Evolutionary conservation across 2,329 filamentous ascomycete genomes (phyloP), one percentile per base, ranked within the genome.

Genomic region (Cercospora nicotianae): DNA sequence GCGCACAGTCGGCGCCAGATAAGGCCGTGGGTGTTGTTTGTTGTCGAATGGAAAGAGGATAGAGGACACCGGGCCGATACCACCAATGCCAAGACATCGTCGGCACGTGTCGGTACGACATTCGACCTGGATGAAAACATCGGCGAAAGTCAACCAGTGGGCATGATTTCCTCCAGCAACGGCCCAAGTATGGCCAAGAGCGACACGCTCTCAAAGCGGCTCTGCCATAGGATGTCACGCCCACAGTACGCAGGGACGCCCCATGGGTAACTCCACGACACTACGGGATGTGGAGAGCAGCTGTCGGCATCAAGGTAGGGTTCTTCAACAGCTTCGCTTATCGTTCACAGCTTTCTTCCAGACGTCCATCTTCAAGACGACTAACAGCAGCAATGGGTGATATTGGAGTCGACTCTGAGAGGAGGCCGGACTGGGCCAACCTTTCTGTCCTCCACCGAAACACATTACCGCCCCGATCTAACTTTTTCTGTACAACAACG

Each of bases 351-450:
- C 33, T 30, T 20, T 62, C 20, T 30, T 20, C 16, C 60, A 3
- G 20, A 16, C 53, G 30, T 13, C 33, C 7, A 31, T 18, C 13
- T 20, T 8, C 12, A 5, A 28, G 12, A 13, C 16, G 12, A 53
- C 48, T 18, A 42, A 12, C 48, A 39, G 30, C 51, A 39, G 28
- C 6, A 33, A 69, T 71, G 69, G 65, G 63, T 16, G 67, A 64
- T 39, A 53, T 67, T 55, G 59, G 64, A 26, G 62, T 39, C 23
- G 39, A 60, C 1, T 9, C 31, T 13, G 53, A n/a, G 33, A 33
- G 61, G 51, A 53, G 63, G 33, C 87, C 87, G 0, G 87, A 90
- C 74, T 90, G 87, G 86, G 87, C 83, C 75, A 90, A 90, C 72
- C 81, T 88, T 66, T 74, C 82, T 3, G 80, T 90, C 31, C 80